Percentiles rank a stretch among this genome's conserved stretches.
Conservation (phyloP, 345 rosid genomes). For the Clausena lansium region DNA sequence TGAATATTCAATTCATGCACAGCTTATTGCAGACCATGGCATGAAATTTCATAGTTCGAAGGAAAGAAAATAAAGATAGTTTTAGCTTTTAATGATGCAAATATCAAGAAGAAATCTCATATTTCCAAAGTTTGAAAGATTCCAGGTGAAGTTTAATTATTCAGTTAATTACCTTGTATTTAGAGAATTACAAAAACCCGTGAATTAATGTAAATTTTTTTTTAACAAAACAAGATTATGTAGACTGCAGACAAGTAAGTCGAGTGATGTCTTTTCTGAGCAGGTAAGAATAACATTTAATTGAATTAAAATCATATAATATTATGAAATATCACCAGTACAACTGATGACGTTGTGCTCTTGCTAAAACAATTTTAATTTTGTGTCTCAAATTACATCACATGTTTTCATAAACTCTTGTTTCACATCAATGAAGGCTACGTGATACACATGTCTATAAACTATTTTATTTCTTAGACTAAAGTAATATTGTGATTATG, state of each 20-base stretch:
- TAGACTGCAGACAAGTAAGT: neutral
- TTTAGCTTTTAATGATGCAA: neutral
- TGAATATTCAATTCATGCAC: neutral
- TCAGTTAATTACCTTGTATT: neutral
- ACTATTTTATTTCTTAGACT: constrained; percentile 11
- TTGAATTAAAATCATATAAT: neutral
- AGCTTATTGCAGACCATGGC: neutral
- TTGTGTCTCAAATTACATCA: neutral
- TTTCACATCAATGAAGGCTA: neutral
- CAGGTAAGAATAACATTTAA: no score
- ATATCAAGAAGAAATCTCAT: neutral
- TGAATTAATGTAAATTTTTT: neutral
- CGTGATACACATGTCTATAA: neutral
- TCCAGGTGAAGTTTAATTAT: neutral
- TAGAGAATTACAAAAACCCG: neutral
- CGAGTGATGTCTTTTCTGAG: neutral
- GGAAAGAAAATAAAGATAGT: neutral
- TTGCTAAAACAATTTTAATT: neutral
- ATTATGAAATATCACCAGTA: neutral
- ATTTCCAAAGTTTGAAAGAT: neutral
- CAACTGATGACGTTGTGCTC: neutral
- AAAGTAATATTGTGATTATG: constrained; percentile 4
- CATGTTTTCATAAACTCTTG: neutral
- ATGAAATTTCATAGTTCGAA: neutral
- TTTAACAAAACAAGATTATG: neutral